phyloP scores from a whole-genome alignment of 345 rosid genomes.

The Rhodamnia rubescens region DNA sequence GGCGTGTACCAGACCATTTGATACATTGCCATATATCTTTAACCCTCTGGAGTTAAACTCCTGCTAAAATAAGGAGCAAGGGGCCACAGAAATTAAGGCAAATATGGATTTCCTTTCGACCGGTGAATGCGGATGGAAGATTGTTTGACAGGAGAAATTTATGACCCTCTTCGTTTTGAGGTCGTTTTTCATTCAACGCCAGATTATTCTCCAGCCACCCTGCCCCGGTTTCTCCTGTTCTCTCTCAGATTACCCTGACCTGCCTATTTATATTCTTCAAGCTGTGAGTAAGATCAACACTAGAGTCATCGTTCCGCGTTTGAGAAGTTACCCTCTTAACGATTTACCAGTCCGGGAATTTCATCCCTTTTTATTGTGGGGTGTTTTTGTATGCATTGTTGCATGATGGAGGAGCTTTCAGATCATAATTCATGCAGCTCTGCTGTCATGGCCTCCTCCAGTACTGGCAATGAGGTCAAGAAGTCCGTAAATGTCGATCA shows the following conservation, averaged over 20 bases:
- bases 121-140: slow-evolving; percentile 13
- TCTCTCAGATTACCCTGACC: slow-evolving; percentile 9
- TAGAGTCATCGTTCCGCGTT: not conserved
- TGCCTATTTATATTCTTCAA: not conserved
- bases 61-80: slow-evolving; percentile 29
- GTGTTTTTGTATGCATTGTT: not conserved
- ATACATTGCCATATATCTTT: slow-evolving; percentile 33
- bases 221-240: slow-evolving; percentile 5
- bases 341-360: not conserved
- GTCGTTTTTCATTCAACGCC: slow-evolving; percentile 74
- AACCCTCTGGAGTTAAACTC: slow-evolving; percentile 45
- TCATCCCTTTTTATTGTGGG: not conserved
- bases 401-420: not conserved
- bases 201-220: slow-evolving; percentile 57
- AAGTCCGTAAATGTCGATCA: not conserved
- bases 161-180: not conserved
- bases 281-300: not conserved
- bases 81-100: slow-evolving; percentile 68
- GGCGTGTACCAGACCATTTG: slow-evolving; percentile 5
- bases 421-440: not conserved
- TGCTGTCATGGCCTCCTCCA: slow-evolving; percentile 14
- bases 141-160: slow-evolving; percentile 16
- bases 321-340: not conserved
- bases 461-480: slow-evolving; percentile 5
- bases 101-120: slow-evolving; percentile 23